Base-by-base conservation (phyloP, 2,329 filamentous ascomycete genomes). In the Thyridium curvatum region DNA sequence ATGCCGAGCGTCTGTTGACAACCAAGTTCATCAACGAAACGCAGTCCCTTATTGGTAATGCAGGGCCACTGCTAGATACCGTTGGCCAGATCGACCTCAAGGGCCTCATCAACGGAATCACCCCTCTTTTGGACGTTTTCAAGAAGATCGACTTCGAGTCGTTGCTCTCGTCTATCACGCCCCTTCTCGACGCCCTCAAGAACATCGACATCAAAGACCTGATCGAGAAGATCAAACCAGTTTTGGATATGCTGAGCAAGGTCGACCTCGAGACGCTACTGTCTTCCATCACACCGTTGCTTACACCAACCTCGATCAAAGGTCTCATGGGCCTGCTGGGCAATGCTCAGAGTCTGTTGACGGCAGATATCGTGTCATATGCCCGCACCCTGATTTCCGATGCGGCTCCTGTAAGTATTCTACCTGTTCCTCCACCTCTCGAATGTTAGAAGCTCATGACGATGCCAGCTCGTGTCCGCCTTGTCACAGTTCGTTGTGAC, bases 301-400 rank as follows among this genome's bases (percentile, higher is more conserved):
- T 35, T 17, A 35, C 33, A 6, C 21, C 13, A 14, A 42, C 50
- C 13, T 58, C 54, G 3, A 50, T 66, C 18, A 59, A 60, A 46
- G 57, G 55, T 18, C 47, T 69, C 13, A 38, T 65, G 14, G 48
- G 32, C 4, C 50, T 68, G 4, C 43, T 68, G 6, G 53, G 50
- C 18, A 68, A 69, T 26, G 65, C 64, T 0, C 57, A 62, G 38
- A 42, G 48, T 17, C 48, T 69, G 13, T 45, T 69, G 8, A 61
- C 55, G 4, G 45, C 55, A 17, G 52, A 55, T 1, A 68, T 69
- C 44, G 61, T 69, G 8, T 53, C 56, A 15, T 61, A 69, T 43
- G 65, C 64, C 30, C 55, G 54, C 2, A 64, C 68, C 39, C 48
- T 69, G 29, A 68, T 68, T 47, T 60, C 56, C 18, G 62, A 66